phyloP scores from a whole-genome alignment of 345 rosid species.

The Salix koriyanagi region DNA sequence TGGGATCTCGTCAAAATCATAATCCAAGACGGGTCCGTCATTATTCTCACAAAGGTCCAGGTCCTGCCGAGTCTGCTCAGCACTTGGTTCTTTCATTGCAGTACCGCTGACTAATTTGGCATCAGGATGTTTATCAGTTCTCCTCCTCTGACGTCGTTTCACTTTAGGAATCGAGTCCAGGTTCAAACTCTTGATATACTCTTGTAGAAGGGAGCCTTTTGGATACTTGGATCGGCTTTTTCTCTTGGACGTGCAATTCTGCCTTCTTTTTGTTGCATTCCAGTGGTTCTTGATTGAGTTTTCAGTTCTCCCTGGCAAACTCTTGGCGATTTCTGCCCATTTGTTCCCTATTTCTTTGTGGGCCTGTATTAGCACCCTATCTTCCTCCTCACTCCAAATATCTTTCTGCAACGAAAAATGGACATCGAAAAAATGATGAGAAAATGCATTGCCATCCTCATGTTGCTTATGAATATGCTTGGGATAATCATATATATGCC shows the following conservation, averaged over 20 bases:
- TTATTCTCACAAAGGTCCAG: conserved; percentile 28
- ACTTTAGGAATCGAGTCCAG: conserved; percentile 28
- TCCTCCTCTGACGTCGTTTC: conserved; percentile 13
- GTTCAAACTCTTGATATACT: conserved; percentile 84
- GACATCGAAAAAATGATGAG: neutral
- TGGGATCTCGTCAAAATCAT: conserved; percentile 41
- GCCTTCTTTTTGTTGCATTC: conserved; percentile 97
- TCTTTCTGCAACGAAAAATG: conserved; percentile 51
- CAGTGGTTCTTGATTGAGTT: conserved; percentile 98
- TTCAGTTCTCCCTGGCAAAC: conserved; percentile 91
- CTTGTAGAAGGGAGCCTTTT: conserved; percentile 73
- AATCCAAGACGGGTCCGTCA: conserved; percentile 45
- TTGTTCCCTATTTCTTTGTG: conserved; percentile 86
- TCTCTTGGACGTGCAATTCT: conserved; percentile 54
- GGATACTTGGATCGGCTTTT: conserved; percentile 79
- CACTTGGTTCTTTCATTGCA: neutral
- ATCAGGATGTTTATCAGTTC: neutral
- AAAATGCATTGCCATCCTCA: neutral
- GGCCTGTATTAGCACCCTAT: conserved; percentile 61
- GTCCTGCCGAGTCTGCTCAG: neutral
- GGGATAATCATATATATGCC: neutral
- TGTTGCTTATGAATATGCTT: neutral
- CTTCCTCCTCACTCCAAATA: conserved; percentile 91
- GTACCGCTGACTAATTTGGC: neutral
- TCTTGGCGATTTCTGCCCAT: conserved; percentile 98